A percentile compares a stretch with the other conserved stretches of the same genome.
Conservation (phyloP, 805 yeast genomes). For the Candida takata region DNA sequence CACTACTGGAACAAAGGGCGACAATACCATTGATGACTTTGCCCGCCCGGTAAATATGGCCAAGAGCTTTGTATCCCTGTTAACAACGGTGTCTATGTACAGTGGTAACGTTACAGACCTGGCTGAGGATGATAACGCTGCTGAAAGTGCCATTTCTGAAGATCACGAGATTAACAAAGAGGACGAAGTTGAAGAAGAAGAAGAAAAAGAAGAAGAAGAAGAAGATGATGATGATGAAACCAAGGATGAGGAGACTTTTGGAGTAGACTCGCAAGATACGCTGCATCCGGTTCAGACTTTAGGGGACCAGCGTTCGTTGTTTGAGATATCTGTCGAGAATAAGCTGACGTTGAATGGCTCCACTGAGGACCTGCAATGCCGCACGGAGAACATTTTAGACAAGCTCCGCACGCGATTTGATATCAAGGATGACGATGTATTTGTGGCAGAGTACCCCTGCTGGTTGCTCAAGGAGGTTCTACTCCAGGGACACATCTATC, state of each 20-base stretch:
- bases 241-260: no score
- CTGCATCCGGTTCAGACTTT: no score
- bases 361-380: slow-evolving; percentile 16
- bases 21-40: slow-evolving; percentile 22
- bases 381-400: slow-evolving; percentile 31
- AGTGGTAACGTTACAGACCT: slow-evolving; percentile 28
- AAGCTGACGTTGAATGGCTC: slow-evolving; percentile 8
- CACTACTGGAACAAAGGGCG: no score
- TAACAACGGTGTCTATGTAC: slow-evolving; percentile 52
- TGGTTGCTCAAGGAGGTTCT: slow-evolving; percentile 82
- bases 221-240: no score
- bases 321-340: slow-evolving; percentile 24
- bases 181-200: no score
- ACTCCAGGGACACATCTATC: slow-evolving; percentile 76
- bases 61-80: slow-evolving; percentile 44
- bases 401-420: slow-evolving; percentile 34
- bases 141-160: no score
- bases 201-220: no score
- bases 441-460: slow-evolving; percentile 56
- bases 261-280: no score
- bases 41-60: slow-evolving; percentile 38
- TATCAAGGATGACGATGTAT: slow-evolving; percentile 47
- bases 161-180: no score
- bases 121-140: slow-evolving; percentile 15
- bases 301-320: slow-evolving; percentile 20